A percentile compares a stretch with the other conserved stretches of the same genome.
Conservation (phyloP, 2,329 filamentous ascomycete genomes). For the Aspergillus spinulosporus region DNA sequence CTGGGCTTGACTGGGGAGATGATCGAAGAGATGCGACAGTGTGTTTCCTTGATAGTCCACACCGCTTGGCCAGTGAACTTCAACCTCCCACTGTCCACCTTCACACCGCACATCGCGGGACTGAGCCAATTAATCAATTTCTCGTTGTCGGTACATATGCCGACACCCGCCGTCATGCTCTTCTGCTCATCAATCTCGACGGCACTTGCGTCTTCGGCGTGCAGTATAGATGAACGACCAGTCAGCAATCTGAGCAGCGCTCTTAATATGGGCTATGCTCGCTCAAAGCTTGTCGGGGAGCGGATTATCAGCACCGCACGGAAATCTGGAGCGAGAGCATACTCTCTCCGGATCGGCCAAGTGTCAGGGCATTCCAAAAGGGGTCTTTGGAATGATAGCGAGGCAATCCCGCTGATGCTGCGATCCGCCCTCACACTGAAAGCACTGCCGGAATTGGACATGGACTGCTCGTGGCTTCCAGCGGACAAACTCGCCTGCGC, state of each 20-base stretch:
- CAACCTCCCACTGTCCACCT: conserved; percentile 51
- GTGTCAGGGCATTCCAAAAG: conserved; percentile 36
- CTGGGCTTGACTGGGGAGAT: conserved; percentile 44
- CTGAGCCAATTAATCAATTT: conserved; percentile 50
- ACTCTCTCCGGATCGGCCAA: conserved; percentile 37
- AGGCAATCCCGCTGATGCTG: conserved; percentile 36
- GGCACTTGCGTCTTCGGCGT: conserved; percentile 21
- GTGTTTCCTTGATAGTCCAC: conserved; percentile 52
- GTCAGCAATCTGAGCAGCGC: conserved; percentile 18
- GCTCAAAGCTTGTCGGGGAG: conserved; percentile 36
- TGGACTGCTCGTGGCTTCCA: conserved; percentile 34
- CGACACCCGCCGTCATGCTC: conserved; percentile 38
- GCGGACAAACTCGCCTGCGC: conserved; percentile 31
- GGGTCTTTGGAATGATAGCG: conserved; percentile 37
- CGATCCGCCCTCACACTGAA: conserved; percentile 32
- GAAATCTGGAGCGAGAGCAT: conserved; percentile 26
- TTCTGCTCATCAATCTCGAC: conserved; percentile 57
- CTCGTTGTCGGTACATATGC: conserved; percentile 40
- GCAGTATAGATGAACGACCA: conserved; percentile 19
- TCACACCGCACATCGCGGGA: conserved; percentile 49
- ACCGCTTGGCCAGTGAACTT: conserved; percentile 60
- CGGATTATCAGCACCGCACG: conserved; percentile 32
- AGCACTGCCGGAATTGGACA: conserved; percentile 27
- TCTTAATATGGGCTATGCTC: conserved; percentile 35
- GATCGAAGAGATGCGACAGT: conserved; percentile 42